Percentiles rank a stretch among this genome's conserved stretches.
These are phyloP conservation scores for Podospora australis DNA, from an alignment of 495 filamentous ascomycete species.

Conservation along the genomic window DNA sequence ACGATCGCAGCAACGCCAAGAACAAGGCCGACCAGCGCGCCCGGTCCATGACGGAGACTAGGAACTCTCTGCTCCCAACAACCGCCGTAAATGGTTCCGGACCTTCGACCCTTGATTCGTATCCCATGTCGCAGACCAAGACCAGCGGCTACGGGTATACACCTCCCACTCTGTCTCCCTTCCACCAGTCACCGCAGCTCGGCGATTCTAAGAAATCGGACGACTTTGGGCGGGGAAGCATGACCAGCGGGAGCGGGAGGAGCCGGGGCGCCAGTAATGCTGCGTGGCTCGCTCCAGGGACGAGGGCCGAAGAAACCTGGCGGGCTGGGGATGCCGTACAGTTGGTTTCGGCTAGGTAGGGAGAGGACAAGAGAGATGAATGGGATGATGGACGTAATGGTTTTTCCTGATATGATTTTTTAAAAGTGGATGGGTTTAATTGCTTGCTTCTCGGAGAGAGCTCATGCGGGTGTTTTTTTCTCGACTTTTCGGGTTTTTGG, in stretches of 20 bases:
- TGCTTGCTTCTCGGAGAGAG: too few relatives aligned
- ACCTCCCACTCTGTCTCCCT: background rate
- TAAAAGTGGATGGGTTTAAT: too few relatives aligned
- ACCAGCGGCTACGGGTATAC: background rate
- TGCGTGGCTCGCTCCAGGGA: slow-evolving; percentile 65
- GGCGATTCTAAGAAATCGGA: slow-evolving; percentile 57
- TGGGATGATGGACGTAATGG: background rate
- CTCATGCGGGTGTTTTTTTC: too few relatives aligned
- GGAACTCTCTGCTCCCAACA: slow-evolving; percentile 44
- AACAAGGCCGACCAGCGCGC: slow-evolving; percentile 73
- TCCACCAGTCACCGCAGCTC: background rate
- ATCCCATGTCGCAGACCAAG: too few relatives aligned
- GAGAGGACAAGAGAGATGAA: background rate
- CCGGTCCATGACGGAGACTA: slow-evolving; percentile 41
- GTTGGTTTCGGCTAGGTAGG: slow-evolving; percentile 11
- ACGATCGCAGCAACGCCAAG: slow-evolving; percentile 84
- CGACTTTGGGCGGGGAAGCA: slow-evolving; percentile 21
- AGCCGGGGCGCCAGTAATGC: slow-evolving; percentile 53
- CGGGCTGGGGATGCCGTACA: slow-evolving; percentile 39
- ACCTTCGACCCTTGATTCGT: too few relatives aligned
- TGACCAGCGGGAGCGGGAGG: slow-evolving; percentile 32
- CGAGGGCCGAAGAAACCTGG: slow-evolving; percentile 79
- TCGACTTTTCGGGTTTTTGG: too few relatives aligned
- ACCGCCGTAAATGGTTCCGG: slow-evolving; percentile 7
- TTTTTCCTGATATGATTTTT: too few relatives aligned